Conservation (phyloP, 768 basidiomycete species). For the Chalciporus chontae region DNA sequence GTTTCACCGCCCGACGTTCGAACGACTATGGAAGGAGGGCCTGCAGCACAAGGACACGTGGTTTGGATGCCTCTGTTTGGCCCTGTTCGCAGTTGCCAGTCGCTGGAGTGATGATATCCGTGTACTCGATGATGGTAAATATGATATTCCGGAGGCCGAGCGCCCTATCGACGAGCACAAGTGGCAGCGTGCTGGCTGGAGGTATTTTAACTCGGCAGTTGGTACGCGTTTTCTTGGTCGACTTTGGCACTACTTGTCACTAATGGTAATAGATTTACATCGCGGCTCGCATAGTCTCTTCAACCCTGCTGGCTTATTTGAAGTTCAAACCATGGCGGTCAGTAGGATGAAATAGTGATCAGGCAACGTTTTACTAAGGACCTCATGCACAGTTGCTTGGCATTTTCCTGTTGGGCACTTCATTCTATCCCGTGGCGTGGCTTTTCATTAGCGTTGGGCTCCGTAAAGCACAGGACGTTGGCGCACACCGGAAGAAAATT, state of each 20-base stretch:
- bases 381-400: constrained; percentile 40
- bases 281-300: constrained; percentile 47
- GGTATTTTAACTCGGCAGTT: constrained; percentile 54
- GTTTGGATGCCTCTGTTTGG: constrained; percentile 60
- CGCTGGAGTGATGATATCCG: constrained; percentile 63
- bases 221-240: constrained; percentile 33
- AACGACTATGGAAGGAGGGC: constrained; percentile 51
- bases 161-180: constrained; percentile 29
- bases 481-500: constrained; percentile 65
- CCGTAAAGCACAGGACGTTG: constrained; percentile 70
- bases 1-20: constrained; percentile 69
- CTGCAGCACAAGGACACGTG: constrained; percentile 53
- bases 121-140: constrained; percentile 40
- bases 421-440: constrained; percentile 52
- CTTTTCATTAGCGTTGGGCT: constrained; percentile 48
- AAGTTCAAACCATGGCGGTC: constrained; percentile 56
- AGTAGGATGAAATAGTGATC: constrained; percentile 19
- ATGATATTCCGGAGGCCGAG: constrained; percentile 20
- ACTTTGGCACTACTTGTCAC: background rate
- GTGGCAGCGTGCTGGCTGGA: constrained; percentile 58
- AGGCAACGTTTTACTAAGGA: constrained; percentile 7
- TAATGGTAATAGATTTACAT: constrained; percentile 43
- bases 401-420: constrained; percentile 52
- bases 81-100: constrained; percentile 67
- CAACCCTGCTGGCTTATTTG: constrained; percentile 56